These are phyloP conservation scores for Vaccinium corymbosum DNA, from an alignment of 148 eudicot species.

Conservation along the genomic window DNA sequence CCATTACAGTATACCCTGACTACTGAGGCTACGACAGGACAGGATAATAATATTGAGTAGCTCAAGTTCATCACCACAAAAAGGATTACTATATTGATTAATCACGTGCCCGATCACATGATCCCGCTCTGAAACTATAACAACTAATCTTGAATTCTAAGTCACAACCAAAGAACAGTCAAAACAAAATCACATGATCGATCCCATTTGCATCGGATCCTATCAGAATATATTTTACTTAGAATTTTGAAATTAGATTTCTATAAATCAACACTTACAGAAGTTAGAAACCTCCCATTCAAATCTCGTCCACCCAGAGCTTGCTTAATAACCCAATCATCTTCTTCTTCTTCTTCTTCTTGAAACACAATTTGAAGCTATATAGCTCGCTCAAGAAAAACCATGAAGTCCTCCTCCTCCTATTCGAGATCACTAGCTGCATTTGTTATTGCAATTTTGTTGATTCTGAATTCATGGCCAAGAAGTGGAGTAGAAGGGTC, in stretches of 20 bases:
- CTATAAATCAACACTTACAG: not conserved
- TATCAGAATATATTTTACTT: not conserved
- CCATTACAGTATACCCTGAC: not conserved
- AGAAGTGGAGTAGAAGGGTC: not conserved
- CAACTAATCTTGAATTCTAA: not conserved
- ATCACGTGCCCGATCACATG: slow-evolving; percentile 3
- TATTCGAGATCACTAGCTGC: not conserved
- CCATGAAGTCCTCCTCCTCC: slow-evolving; percentile 1
- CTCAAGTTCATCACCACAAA: not conserved
- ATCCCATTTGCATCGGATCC: slow-evolving; percentile 6
- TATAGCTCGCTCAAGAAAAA: not conserved
- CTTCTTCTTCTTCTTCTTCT: not conserved
- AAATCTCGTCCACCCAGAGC: not conserved
- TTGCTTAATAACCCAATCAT: not conserved
- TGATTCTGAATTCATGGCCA: not conserved
- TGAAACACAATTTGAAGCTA: not conserved
- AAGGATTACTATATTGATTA: not conserved
- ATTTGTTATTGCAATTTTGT: not conserved
- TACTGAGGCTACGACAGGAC: not conserved
- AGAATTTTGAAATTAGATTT: not conserved
- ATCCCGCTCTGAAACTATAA: not conserved
- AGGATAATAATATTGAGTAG: not conserved
- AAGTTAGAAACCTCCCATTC: not conserved
- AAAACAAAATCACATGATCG: not conserved
- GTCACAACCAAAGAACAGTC: not conserved